Evolutionary conservation across 208 protist species (phyloP).

Genomic region (Porcisia deanei): DNA sequence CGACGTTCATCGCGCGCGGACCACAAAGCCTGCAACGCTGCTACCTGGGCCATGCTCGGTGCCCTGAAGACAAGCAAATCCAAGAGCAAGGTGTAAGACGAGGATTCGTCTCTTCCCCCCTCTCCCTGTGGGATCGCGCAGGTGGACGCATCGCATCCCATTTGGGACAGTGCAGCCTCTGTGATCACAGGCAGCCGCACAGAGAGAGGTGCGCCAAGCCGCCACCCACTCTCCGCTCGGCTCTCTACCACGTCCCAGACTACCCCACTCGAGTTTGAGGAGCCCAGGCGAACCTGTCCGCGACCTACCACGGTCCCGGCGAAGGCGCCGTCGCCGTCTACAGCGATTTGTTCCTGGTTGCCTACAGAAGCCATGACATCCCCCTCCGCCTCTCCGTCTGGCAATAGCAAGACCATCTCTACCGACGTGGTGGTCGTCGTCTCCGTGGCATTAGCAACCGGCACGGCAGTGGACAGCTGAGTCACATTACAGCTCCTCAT

Average conservation of each 20-base stretch:
- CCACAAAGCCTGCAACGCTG: constrained; percentile 12
- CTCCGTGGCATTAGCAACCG: not conserved
- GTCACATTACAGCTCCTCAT: not conserved
- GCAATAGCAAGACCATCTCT: constrained; percentile 14
- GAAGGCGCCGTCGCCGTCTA: not conserved
- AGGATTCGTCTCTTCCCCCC: not conserved
- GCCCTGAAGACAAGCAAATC: constrained; percentile 21
- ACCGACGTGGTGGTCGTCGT: constrained; percentile 2
- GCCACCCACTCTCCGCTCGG: constrained; percentile 22
- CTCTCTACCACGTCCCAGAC: constrained; percentile 17
- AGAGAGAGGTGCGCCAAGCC: constrained; percentile 14
- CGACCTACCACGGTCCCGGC: constrained; percentile 14
- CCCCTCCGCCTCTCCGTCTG: not conserved
- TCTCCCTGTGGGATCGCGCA: not conserved
- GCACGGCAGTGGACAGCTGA: not conserved
- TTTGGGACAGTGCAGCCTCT: not conserved
- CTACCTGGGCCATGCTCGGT: constrained; percentile 23
- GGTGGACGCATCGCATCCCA: not conserved
- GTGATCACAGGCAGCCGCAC: constrained; percentile 11
- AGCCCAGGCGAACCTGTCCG: not conserved
- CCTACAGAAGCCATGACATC: not conserved
- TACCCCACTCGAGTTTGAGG: not conserved
- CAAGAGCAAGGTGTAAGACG: not conserved
- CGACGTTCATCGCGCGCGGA: constrained; percentile 1
- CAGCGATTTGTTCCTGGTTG: not conserved